Evolutionary conservation across 805 yeast species (phyloP).

Genomic region (Torulaspora indica): DNA sequence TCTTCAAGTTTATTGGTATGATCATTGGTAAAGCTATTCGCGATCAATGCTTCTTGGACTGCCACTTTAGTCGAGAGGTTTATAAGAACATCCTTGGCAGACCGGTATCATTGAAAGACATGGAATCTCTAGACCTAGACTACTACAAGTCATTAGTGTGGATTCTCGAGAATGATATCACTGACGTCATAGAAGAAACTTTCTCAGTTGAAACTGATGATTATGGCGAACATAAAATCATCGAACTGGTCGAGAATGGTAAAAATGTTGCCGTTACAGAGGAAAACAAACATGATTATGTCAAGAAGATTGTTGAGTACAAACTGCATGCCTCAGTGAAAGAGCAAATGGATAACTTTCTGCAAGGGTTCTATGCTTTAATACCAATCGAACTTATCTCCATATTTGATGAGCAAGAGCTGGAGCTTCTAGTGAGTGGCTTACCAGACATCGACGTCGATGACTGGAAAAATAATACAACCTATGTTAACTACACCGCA

Average conservation of each 20-base stretch:
- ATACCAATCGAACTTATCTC: constrained; percentile 78
- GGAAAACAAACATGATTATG: constrained; percentile 85
- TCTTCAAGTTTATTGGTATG: constrained; percentile 91
- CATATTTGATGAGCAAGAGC: constrained; percentile 91
- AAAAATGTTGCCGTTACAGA: constrained; percentile 82
- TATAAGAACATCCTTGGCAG: constrained; percentile 80
- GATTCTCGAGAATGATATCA: constrained; percentile 96
- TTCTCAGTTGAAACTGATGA: constrained; percentile 91
- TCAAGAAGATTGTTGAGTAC: constrained; percentile 78
- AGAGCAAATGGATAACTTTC: constrained; percentile 81
- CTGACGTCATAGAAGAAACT: constrained; percentile 91
- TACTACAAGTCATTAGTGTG: constrained; percentile 88
- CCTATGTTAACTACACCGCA: constrained; percentile 74
- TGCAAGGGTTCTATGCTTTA: constrained; percentile 84
- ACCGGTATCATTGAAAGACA: constrained; percentile 79
- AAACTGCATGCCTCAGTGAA: constrained; percentile 75
- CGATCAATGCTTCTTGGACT: constrained; percentile 81
- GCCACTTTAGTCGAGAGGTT: constrained; percentile 93
- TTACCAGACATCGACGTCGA: constrained; percentile 93
- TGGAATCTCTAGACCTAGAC: constrained; percentile 89
- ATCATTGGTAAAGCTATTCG: constrained; percentile 90
- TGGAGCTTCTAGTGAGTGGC: constrained; percentile 88
- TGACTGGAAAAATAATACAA: constrained; percentile 90
- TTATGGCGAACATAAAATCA: constrained; percentile 79
- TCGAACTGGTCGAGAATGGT: constrained; percentile 82